phyloP scores from a whole-genome alignment of 1,284 basidiomycete genomes.

The Hymenochaete sp. region DNA sequence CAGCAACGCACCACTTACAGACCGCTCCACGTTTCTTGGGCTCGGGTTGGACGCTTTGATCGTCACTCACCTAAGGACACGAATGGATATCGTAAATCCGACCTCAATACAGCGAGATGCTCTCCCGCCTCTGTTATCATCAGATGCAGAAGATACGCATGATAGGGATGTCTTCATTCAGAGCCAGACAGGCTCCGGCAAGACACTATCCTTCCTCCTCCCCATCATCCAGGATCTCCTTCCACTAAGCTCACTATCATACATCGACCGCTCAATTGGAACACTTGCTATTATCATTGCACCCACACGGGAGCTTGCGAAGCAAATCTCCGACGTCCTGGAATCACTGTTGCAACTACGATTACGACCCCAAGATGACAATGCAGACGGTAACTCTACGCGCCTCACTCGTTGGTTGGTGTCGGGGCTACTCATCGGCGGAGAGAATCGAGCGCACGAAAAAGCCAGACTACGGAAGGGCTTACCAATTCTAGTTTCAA shows the following conservation, averaged over 20 bases:
- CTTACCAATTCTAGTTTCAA: conserved; percentile 64
- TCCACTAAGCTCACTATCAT: conserved; percentile 78
- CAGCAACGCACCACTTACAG: conserved; percentile 76
- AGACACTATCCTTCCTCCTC: conserved; percentile 90
- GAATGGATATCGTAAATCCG: conserved; percentile 80
- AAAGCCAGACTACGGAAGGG: conserved; percentile 68
- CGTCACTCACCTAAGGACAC: conserved; percentile 67
- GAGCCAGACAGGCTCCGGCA: conserved; percentile 97
- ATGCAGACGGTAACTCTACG: conserved; percentile 39
- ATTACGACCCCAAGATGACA: conserved; percentile 52
- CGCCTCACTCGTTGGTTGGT: conserved; percentile 89
- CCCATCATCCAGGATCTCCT: conserved; percentile 94
- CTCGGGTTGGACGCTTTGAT: conserved; percentile 80
- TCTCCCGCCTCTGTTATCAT: conserved; percentile 63
- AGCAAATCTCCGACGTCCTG: conserved; percentile 79
- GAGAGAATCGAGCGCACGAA: conserved; percentile 64
- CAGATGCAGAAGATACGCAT: conserved; percentile 31
- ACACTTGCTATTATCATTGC: conserved; percentile 93
- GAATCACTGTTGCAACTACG: conserved; percentile 64
- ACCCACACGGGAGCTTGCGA: conserved; percentile 90
- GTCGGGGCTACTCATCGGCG: conserved; percentile 84
- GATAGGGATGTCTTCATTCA: conserved; percentile 88
- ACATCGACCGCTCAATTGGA: conserved; percentile 81
- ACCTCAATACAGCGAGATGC: conserved; percentile 87
- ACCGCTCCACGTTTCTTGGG: conserved; percentile 66